Percentiles rank a stretch among this genome's conserved stretches.
phyloP scores from a whole-genome alignment of 2,329 filamentous ascomycete genomes.

The Colletotrichum eleusines region DNA sequence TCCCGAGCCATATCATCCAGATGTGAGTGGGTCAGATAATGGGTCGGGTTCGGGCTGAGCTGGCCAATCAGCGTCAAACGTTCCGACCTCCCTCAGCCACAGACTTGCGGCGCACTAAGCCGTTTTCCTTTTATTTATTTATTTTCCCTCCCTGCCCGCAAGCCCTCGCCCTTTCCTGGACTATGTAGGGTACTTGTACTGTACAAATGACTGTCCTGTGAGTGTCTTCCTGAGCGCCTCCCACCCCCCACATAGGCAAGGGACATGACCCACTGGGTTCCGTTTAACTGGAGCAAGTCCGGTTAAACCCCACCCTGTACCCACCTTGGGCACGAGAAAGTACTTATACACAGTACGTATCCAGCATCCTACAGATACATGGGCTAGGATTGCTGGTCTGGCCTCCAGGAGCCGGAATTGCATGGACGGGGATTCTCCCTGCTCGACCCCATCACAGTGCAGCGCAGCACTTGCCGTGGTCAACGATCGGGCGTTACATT shows the following conservation, averaged over 20 bases:
- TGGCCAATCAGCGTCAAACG: slow-evolving; percentile 16
- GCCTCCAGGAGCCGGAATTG: slow-evolving; percentile 7
- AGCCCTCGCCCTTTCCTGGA: too few species aligned
- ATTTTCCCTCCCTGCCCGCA: neutral
- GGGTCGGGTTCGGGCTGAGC: too few species aligned
- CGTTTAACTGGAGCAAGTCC: neutral
- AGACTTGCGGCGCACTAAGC: neutral
- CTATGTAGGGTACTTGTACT: too few species aligned
- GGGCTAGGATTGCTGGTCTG: neutral
- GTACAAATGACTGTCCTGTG: neutral
- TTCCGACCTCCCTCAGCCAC: slow-evolving; percentile 12
- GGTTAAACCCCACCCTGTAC: neutral
- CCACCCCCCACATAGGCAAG: slow-evolving; percentile 1
- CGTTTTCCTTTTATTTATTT: slow-evolving; percentile 9
- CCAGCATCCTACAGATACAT: neutral
- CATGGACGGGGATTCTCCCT: neutral
- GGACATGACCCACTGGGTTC: neutral
- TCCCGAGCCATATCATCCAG: slow-evolving; percentile 8
- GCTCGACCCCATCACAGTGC: neutral
- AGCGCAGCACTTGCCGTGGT: slow-evolving; percentile 6
- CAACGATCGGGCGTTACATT: slow-evolving; percentile 1
- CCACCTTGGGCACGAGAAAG: slow-evolving; percentile 34
- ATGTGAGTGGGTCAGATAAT: neutral
- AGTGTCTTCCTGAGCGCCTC: neutral
- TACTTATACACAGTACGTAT: neutral